Evolutionary conservation across 495 filamentous ascomycete genomes (phyloP).

Genomic region (Letharia columbiana): DNA sequence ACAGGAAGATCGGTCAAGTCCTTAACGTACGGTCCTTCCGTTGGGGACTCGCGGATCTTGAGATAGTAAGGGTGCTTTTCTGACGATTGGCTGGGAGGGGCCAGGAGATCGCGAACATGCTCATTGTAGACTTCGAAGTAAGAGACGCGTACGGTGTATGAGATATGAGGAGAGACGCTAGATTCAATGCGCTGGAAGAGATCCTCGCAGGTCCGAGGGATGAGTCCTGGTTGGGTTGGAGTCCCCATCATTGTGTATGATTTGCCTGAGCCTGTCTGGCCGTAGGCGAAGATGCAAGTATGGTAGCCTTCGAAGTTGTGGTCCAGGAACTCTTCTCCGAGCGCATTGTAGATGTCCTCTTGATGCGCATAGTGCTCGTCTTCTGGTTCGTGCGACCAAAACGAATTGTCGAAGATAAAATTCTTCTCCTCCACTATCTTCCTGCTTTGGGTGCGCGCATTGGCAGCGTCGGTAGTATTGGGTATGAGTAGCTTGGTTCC

Average conservation of each 20-base stretch:
- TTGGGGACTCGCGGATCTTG: slow-evolving; percentile 91
- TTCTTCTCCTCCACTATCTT: slow-evolving; percentile 78
- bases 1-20: slow-evolving; percentile 89
- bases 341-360: slow-evolving; percentile 85
- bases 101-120: slow-evolving; percentile 90
- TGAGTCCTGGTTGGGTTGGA: slow-evolving; percentile 74
- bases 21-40: slow-evolving; percentile 96
- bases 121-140: slow-evolving; percentile 99
- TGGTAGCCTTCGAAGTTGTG: slow-evolving; percentile 99
- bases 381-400: slow-evolving; percentile 76
- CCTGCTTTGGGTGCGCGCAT: slow-evolving; percentile 57
- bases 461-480: slow-evolving; percentile 52
- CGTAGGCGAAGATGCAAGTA: slow-evolving; percentile 98
- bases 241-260: slow-evolving; percentile 99
- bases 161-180: slow-evolving; percentile 76
- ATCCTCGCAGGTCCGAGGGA: slow-evolving; percentile 94
- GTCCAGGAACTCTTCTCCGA: slow-evolving; percentile 95
- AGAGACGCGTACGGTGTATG: slow-evolving; percentile 90
- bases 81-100: slow-evolving; percentile 48
- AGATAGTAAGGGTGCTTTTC: slow-evolving; percentile 77
- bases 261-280: slow-evolving; percentile 95
- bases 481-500: slow-evolving; percentile 70
- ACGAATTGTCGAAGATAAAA: slow-evolving; percentile 96
- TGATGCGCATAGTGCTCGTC: slow-evolving; percentile 78
- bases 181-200: slow-evolving; percentile 89